Percentiles rank a stretch among this genome's conserved stretches.
Evolutionary conservation across 2,329 filamentous ascomycete species (phyloP).

Genomic region (Pseudocercospora crystallina): DNA sequence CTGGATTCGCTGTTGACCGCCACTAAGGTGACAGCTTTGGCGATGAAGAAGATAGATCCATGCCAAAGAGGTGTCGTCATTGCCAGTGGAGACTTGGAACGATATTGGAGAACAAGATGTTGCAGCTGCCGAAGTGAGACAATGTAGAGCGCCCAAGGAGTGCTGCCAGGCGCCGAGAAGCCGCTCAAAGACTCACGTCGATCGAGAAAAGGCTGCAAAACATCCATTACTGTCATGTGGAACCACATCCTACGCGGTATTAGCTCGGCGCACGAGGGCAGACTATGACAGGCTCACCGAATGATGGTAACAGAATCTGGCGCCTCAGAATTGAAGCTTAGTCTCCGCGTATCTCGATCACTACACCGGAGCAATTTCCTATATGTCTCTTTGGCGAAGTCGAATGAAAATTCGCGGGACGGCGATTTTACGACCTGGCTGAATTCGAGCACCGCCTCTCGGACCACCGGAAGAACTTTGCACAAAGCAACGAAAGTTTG

Average conservation of each 20-base stretch:
- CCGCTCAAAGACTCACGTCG: not conserved
- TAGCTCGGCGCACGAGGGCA: not conserved
- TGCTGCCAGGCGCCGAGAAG: conserved; percentile 4
- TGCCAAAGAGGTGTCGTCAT: conserved; percentile 7
- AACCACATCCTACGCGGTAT: conserved; percentile 5
- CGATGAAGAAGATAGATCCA: conserved; percentile 6
- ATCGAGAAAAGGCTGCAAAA: conserved; percentile 8
- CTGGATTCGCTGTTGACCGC: not conserved
- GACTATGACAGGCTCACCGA: not conserved
- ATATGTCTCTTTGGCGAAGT: conserved; percentile 4
- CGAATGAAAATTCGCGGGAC: not conserved
- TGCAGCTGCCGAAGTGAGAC: conserved; percentile 7
- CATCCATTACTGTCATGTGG: conserved; percentile 6
- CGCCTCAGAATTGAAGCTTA: not conserved
- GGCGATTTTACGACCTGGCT: not conserved
- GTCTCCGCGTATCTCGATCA: not conserved
- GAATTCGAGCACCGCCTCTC: conserved; percentile 3
- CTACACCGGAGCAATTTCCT: not conserved
- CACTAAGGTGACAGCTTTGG: conserved; percentile 3
- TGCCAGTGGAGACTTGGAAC: not conserved
- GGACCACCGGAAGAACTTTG: not conserved
- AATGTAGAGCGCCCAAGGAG: conserved; percentile 1
- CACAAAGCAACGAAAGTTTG: conserved; percentile 4
- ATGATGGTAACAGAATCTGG: not conserved
- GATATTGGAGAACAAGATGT: conserved; percentile 3